Evolutionary conservation across 1,284 basidiomycete species (phyloP), one percentile per base, ranked within the genome.

Genomic region (Phlebopus sp.): DNA sequence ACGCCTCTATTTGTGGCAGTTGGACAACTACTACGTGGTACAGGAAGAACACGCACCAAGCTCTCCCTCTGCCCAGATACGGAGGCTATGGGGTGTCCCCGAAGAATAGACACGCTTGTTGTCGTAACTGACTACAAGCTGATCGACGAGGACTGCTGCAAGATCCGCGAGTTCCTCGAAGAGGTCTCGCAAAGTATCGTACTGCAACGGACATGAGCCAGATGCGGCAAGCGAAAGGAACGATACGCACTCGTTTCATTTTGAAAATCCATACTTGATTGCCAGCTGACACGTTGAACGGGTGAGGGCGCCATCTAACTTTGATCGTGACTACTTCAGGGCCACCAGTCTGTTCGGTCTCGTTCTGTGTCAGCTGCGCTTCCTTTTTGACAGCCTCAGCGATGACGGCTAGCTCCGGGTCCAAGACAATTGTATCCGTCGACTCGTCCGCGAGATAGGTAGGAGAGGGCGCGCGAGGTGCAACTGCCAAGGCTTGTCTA

Each of bases 251-350:
- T 59, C 81, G 70, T 54, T 75, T 75, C 55, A 86, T 73, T 54
- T 70, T 74, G 58, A 81, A 84, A 2, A 60, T 62, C 74, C 76
- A 84, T 3, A 63, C 54, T 32, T 72, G 57, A 18, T 69, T 57
- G 53, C 68, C 60, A 3, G 69, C 74, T 14, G 58, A 55, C 21
- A 63, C 49, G 51, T 81, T 70, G 41, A 72, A 58, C 1, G 86
- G 86, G 67, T 88, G 85, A 4, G 77, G 76, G 35, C 70, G 69
- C 83, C 84, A 87, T 37, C 68, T 72, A 7, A 88, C 78, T 37
- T 66, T 74, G 37, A 90, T 65, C 13, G 66, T 64, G 13, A 85
- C 73, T 9, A 61, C 64, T 37, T 79, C 72, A 1, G 74, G 71
- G 4, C 69, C 69, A 2, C 68, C 65, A 2, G 50, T 56, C 14